Base-by-base conservation (phyloP, 176 grass and related monocot species). In the Oryza brachyantha region DNA sequence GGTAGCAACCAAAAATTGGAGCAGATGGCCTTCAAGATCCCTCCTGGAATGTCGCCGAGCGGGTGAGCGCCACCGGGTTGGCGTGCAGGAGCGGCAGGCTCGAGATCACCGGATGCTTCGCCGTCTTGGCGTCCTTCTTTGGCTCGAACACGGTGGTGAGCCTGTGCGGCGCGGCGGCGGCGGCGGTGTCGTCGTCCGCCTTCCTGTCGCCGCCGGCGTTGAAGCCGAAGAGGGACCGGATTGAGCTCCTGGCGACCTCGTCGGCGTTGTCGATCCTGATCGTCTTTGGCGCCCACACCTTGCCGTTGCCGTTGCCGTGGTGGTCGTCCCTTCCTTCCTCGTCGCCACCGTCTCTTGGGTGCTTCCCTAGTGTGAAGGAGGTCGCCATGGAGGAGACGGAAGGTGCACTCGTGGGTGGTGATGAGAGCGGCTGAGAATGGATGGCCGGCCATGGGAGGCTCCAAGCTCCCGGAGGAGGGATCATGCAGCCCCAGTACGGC, bases 31-130 rank as follows among this genome's bases (percentile, higher is more conserved):
- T 58, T 83, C 88, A 92, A 50, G 89, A 88, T 61, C 78, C 74
- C 86, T 97, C 93, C 43, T 88, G 88, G 88, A 93, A 97, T 68
- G 80, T 88, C 28, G 82, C 67, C 5, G 88, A 97, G 68, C 90
- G 88, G 29, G 86, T 83, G 0, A 97, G 74, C 39, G 93, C 90
- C 1, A 84, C 86, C 0, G 93, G 93, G 65, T 97, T 97, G 0
- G 83, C 48, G 78, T 88, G 86, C 77, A 97, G 40, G 45, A 81
- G 71, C 24, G 73, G 77, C 41, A 77, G 75, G 66, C 75, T 82
- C 21, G 85, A 66, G 42, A 37, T 36, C 66, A 19, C 66, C 8
- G 72, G 36, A 25, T 29, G 67, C 17, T 66, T 72, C 5, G 52
- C 70, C 41, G 14, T 79, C 83, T 79, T 86, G 13, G 24, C 29